Conservation (phyloP, 441 rosid species). For the Eutrema salsugineum region DNA sequence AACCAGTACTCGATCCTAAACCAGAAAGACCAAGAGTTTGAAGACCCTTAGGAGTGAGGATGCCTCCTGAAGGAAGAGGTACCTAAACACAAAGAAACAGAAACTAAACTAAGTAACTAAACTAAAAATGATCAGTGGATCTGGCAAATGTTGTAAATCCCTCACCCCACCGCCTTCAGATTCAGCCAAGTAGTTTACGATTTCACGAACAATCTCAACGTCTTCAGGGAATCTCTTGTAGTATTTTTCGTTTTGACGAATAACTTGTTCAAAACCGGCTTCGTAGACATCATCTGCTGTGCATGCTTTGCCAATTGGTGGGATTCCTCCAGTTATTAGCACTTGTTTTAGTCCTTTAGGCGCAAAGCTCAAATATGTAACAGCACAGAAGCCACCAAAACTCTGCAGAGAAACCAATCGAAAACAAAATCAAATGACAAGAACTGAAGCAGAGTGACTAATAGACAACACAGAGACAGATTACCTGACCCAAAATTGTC, state of each 20-base stretch:
- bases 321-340: slow-evolving; percentile 91
- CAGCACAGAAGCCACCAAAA: slow-evolving; percentile 92
- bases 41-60: slow-evolving; percentile 46
- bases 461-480: slow-evolving; percentile 2
- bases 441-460: background rate
- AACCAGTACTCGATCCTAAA: slow-evolving; percentile 80
- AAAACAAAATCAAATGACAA: background rate
- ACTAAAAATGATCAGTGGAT: too few relatives aligned
- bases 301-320: slow-evolving; percentile 70
- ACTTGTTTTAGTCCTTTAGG: slow-evolving; percentile 91
- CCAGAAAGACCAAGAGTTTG: slow-evolving; percentile 83
- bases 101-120: background rate
- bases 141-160: too few relatives aligned
- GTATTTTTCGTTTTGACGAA: slow-evolving; percentile 79
- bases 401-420: slow-evolving; percentile 47
- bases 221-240: slow-evolving; percentile 90
- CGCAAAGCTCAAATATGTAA: slow-evolving; percentile 86
- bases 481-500: slow-evolving; percentile 91
- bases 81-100: slow-evolving; percentile 42
- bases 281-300: slow-evolving; percentile 69
- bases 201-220: slow-evolving; percentile 57
- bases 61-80: slow-evolving; percentile 84
- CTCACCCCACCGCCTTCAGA: slow-evolving; percentile 86
- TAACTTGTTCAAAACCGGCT: slow-evolving; percentile 52
- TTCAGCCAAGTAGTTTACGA: slow-evolving; percentile 64